A percentile compares a stretch with the other conserved stretches of the same genome.
These are phyloP conservation scores for Thalassiosira mediterranea DNA, from an alignment of 352 stramenopile genomes.

Conservation along the genomic window DNA sequence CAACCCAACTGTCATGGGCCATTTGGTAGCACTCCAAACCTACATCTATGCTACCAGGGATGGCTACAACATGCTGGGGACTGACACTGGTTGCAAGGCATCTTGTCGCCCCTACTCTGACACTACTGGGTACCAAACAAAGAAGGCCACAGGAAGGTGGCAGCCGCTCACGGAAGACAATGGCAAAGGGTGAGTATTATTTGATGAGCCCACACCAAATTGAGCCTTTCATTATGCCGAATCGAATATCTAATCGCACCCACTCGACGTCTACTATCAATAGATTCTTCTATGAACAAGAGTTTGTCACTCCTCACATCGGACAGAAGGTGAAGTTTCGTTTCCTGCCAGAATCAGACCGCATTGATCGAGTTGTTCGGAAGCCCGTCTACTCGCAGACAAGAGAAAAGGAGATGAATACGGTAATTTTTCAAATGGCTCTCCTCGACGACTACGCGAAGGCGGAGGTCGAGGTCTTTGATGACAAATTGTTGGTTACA, in stretches of 20 bases:
- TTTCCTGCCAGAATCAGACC: background rate
- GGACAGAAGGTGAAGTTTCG: background rate
- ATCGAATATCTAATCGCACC: no score
- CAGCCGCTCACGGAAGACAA: background rate
- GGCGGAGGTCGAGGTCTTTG: conserved; percentile 37
- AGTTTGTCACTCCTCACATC: background rate
- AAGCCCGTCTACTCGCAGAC: background rate
- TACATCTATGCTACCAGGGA: conserved; percentile 16
- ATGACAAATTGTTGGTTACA: conserved; percentile 35
- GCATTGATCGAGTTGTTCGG: background rate
- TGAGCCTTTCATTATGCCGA: no score
- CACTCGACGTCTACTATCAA: no score
- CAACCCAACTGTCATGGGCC: conserved; percentile 25
- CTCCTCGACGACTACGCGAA: conserved; percentile 29
- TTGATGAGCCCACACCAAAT: no score
- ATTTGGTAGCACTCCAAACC: conserved; percentile 10
- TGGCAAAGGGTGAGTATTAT: background rate
- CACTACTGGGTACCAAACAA: conserved; percentile 16
- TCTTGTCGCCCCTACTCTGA: conserved; percentile 26
- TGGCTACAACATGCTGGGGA: conserved; percentile 27
- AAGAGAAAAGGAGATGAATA: background rate
- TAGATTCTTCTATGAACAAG: no score
- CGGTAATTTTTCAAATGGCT: conserved; percentile 5
- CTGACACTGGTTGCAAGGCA: conserved; percentile 13
- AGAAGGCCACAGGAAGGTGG: background rate